A percentile compares a stretch with the other conserved stretches of the same genome.
These are phyloP conservation scores for Sordaria brevicollis DNA, from an alignment of 495 filamentous ascomycete species.

Conservation along the genomic window DNA sequence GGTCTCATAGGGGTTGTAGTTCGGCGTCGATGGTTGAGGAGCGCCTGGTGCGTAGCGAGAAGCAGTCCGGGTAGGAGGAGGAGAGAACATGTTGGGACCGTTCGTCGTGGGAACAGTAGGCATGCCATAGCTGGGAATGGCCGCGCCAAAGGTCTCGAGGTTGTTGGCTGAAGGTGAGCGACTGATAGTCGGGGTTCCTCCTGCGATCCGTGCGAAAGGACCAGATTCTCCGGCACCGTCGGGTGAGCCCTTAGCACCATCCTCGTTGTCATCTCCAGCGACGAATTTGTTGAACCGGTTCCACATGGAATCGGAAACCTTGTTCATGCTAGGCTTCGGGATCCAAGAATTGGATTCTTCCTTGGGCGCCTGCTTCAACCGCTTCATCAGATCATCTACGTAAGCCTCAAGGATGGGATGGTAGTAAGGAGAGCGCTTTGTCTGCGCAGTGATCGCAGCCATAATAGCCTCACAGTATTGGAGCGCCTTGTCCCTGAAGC, in stretches of 20 bases:
- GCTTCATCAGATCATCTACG: conserved; percentile 73
- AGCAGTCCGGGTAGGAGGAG: conserved; percentile 31
- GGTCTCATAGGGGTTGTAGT: conserved; percentile 24
- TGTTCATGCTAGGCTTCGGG: conserved; percentile 87
- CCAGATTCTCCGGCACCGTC: conserved; percentile 54
- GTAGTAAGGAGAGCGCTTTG: conserved; percentile 74
- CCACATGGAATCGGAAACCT: conserved; percentile 79
- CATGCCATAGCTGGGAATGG: conserved; percentile 23
- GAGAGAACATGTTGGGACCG: conserved; percentile 13
- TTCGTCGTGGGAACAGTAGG: conserved; percentile 18
- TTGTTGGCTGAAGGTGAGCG: conserved; percentile 68
- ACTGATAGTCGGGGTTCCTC: conserved; percentile 73
- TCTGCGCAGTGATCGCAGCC: conserved; percentile 68
- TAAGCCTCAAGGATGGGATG: conserved; percentile 59
- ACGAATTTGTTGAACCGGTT: conserved; percentile 91
- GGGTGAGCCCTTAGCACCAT: conserved; percentile 45
- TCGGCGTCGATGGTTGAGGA: conserved; percentile 17
- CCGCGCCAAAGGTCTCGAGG: conserved; percentile 52
- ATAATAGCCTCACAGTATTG: conserved; percentile 84
- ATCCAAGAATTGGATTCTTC: conserved; percentile 67
- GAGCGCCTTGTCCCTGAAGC: conserved; percentile 70
- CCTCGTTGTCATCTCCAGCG: conserved; percentile 72
- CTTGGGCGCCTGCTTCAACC: conserved; percentile 73
- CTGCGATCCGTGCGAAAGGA: conserved; percentile 70
- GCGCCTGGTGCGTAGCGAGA: conserved; percentile 56